Evolutionary conservation across 2,329 filamentous ascomycete species (phyloP).

Genomic region (Colletotrichum sp.): DNA sequence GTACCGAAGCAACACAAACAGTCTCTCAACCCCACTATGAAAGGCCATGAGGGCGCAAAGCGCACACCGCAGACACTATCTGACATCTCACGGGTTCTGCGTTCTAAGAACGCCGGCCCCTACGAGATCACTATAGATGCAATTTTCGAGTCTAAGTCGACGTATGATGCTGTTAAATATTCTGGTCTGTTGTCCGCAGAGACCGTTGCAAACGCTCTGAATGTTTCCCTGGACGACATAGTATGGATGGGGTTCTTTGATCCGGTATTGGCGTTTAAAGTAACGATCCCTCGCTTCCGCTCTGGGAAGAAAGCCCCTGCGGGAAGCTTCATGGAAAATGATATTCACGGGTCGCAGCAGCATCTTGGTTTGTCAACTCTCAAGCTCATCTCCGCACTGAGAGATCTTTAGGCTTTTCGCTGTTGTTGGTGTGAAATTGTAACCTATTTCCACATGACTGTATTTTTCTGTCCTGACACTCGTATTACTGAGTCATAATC

Average conservation of each 20-base stretch:
- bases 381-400: too few relatives aligned
- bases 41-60: background rate
- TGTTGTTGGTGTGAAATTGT: too few relatives aligned
- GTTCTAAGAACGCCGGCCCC: background rate
- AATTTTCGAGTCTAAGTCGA: constrained; percentile 43
- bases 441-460: too few relatives aligned
- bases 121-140: constrained; percentile 35
- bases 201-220: constrained; percentile 36
- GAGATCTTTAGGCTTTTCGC: too few relatives aligned
- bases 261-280: constrained; percentile 51
- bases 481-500: too few relatives aligned
- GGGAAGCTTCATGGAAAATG: constrained; percentile 3
- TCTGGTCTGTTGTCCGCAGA: constrained; percentile 38
- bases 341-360: constrained; percentile 11
- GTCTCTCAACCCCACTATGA: background rate
- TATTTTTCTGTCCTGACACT: too few relatives aligned
- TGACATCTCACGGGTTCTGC: background rate
- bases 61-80: background rate
- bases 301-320: background rate
- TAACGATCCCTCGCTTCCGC: constrained; percentile 35
- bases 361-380: background rate
- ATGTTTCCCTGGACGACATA: constrained; percentile 28
- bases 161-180: constrained; percentile 39
- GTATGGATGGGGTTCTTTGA: constrained; percentile 47
- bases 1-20: background rate